Evolutionary conservation across 768 basidiomycete genomes (phyloP).

Genomic region (Suillus subaureus): DNA sequence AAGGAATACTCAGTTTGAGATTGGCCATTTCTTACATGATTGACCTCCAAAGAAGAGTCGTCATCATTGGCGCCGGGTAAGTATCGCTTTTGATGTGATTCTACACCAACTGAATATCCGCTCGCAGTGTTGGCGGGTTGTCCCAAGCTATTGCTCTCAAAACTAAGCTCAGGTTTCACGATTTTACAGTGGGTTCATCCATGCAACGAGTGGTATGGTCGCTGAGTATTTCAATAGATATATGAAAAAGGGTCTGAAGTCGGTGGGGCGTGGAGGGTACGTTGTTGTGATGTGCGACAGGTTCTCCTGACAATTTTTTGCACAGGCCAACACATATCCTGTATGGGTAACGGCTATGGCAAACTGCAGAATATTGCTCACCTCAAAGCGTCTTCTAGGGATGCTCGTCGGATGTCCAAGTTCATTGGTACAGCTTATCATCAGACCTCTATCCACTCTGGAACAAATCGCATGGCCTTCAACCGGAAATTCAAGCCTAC

Average conservation of each 20-base stretch:
- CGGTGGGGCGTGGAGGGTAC: slow-evolving; percentile 55
- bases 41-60: slow-evolving; percentile 12
- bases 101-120: not conserved
- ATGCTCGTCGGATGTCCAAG: slow-evolving; percentile 44
- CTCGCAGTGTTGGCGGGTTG: slow-evolving; percentile 42
- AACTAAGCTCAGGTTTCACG: slow-evolving; percentile 35
- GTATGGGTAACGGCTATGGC: not conserved
- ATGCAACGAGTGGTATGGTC: not conserved
- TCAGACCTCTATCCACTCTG: slow-evolving; percentile 49
- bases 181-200: slow-evolving; percentile 41
- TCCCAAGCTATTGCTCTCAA: slow-evolving; percentile 45
- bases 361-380: not conserved
- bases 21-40: too few relatives aligned
- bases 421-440: slow-evolving; percentile 48
- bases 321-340: slow-evolving; percentile 32
- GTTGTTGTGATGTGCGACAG: slow-evolving; percentile 17
- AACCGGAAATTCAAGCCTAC: slow-evolving; percentile 46
- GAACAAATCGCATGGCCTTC: slow-evolving; percentile 42
- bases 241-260: slow-evolving; percentile 47
- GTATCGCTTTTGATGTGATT: not conserved
- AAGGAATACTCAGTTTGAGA: too few relatives aligned
- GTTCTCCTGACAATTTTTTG: not conserved
- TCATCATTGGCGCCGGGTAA: slow-evolving; percentile 26
- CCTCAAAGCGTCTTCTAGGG: slow-evolving; percentile 31
- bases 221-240: slow-evolving; percentile 35